Evolutionary conservation across 2,329 filamentous ascomycete species (phyloP).

Genomic region (Zasmidium citrigriseum): DNA sequence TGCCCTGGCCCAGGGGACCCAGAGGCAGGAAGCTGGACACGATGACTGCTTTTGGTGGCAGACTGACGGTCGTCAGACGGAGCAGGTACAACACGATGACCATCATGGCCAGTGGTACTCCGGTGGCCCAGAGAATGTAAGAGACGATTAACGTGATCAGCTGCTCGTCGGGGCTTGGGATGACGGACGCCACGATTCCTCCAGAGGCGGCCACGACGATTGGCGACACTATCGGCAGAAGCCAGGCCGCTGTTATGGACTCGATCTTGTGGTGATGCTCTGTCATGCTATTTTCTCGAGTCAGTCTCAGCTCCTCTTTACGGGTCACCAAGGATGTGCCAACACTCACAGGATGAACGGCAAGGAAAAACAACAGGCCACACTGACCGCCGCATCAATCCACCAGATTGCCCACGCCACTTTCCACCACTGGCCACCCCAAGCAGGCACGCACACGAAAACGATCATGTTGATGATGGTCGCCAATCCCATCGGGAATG

Average conservation of each 20-base stretch:
- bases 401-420: conserved; percentile 55
- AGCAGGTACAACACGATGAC: conserved; percentile 71
- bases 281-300: conserved; percentile 21
- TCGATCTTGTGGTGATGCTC: conserved; percentile 44
- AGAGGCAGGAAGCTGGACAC: conserved; percentile 69
- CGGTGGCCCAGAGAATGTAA: conserved; percentile 71
- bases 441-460: conserved; percentile 30
- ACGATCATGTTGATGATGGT: conserved; percentile 34
- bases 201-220: conserved; percentile 67
- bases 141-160: conserved; percentile 63
- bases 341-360: conserved; percentile 3
- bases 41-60: conserved; percentile 67
- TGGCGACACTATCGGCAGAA: conserved; percentile 67
- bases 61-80: conserved; percentile 65
- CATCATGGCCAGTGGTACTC: conserved; percentile 60
- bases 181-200: conserved; percentile 61
- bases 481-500: conserved; percentile 34
- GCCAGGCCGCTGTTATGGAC: conserved; percentile 63
- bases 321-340: background rate
- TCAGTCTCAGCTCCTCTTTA: background rate
- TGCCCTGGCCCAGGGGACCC: conserved; percentile 67
- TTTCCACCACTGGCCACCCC: conserved; percentile 46
- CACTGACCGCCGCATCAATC: conserved; percentile 48
- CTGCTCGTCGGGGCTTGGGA: conserved; percentile 50
- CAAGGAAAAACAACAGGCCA: conserved; percentile 40